A percentile compares a stretch with the other conserved stretches of the same genome.
phyloP scores from a whole-genome alignment of 129 eudicot genomes.

The Pulicaria dysenterica region DNA sequence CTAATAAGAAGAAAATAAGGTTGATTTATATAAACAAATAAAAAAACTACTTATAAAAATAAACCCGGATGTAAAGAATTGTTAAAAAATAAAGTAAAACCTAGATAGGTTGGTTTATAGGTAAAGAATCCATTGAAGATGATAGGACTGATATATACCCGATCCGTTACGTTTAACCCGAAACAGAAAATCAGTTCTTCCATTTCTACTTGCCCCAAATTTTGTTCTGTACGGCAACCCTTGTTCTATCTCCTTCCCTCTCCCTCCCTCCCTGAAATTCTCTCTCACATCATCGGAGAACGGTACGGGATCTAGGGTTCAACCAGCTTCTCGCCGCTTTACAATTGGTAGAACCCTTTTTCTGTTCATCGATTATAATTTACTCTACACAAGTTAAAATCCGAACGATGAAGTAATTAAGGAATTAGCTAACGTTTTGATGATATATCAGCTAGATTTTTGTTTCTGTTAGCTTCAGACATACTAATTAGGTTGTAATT shows the following conservation, averaged over 20 bases:
- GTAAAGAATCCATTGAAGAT: conserved; percentile 31
- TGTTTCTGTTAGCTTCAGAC: conserved; percentile 22
- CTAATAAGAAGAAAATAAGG: too few species aligned
- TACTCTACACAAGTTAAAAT: conserved; percentile 5
- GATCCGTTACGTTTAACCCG: conserved; percentile 34
- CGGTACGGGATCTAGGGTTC: conserved; percentile 39
- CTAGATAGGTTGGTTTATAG: neutral
- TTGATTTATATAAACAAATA: too few species aligned
- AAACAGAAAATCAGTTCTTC: conserved; percentile 25
- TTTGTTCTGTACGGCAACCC: conserved; percentile 24
- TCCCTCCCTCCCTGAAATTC: conserved; percentile 20
- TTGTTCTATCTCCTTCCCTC: conserved; percentile 28
- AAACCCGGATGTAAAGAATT: too few species aligned
- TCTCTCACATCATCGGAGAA: conserved; percentile 26
- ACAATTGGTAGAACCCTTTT: conserved; percentile 28
- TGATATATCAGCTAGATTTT: conserved; percentile 15
- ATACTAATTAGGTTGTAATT: conserved; percentile 25
- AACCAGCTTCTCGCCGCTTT: conserved; percentile 17
- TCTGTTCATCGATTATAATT: conserved; percentile 29
- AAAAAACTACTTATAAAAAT: too few species aligned
- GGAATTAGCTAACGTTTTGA: conserved; percentile 9
- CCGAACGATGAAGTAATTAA: conserved; percentile 14
- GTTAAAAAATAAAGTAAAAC: too few species aligned
- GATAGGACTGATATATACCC: conserved; percentile 3
- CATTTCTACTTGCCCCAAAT: conserved; percentile 12